Evolutionary conservation across 768 basidiomycete species (phyloP).

Genomic region (Termitomyces bulborhizus): DNA sequence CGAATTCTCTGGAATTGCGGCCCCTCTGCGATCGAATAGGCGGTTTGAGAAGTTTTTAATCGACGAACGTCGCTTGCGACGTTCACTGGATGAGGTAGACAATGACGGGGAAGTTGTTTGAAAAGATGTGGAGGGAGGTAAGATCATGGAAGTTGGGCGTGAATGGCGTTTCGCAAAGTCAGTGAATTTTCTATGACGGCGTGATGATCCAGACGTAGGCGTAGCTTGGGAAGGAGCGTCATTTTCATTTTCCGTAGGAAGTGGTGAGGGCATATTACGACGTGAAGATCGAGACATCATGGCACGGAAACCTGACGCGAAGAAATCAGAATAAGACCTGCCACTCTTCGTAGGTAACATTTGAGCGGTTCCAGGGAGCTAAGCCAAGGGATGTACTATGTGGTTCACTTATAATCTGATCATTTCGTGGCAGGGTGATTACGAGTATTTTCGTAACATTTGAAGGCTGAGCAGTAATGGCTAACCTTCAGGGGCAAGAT

Average conservation of each 20-base stretch:
- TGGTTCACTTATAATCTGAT: conserved; percentile 3
- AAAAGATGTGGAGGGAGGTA: conserved; percentile 10
- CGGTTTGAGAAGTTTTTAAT: conserved; percentile 27
- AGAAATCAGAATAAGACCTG: conserved; percentile 40
- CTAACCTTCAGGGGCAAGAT: conserved; percentile 6
- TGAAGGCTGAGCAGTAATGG: conserved; percentile 1
- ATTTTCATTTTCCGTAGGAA: neutral
- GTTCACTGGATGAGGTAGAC: conserved; percentile 4
- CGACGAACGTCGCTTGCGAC: conserved; percentile 24
- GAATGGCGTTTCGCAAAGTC: conserved; percentile 17
- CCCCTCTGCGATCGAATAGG: conserved; percentile 26
- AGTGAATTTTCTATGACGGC: conserved; percentile 11
- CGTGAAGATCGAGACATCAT: conserved; percentile 21
- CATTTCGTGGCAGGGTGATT: conserved; percentile 10
- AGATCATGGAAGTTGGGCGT: conserved; percentile 24
- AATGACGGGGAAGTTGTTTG: conserved; percentile 1
- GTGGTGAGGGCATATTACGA: conserved; percentile 1
- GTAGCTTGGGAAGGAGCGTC: neutral
- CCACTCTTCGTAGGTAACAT: conserved; percentile 17
- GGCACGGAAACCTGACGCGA: conserved; percentile 38
- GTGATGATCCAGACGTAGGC: conserved; percentile 6
- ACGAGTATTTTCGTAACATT: conserved; percentile 5
- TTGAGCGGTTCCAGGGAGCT: conserved; percentile 8
- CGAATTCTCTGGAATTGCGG: conserved; percentile 17
- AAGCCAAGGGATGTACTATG: conserved; percentile 1